A percentile compares a stretch with the other conserved stretches of the same genome.
phyloP scores from a whole-genome alignment of 768 basidiomycete genomes.

The Termitomyces sp. region DNA sequence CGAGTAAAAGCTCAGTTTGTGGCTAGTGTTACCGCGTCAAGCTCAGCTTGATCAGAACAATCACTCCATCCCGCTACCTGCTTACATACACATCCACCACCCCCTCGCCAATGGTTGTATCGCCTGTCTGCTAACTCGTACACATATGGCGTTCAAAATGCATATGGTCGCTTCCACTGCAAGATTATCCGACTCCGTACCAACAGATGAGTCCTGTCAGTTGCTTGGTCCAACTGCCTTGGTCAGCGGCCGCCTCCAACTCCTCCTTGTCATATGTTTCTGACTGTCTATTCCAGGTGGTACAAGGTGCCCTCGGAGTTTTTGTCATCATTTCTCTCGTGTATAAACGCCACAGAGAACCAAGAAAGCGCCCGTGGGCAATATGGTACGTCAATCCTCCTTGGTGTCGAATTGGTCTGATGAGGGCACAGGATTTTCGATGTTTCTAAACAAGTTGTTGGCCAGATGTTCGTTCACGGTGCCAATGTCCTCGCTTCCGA shows the following conservation, averaged over 20 bases:
- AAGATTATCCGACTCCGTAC: slow-evolving; percentile 19
- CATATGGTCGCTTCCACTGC: not conserved
- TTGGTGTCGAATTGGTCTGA: slow-evolving; percentile 7
- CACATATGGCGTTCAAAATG: slow-evolving; percentile 1
- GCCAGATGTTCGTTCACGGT: slow-evolving; percentile 76
- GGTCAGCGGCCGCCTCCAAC: slow-evolving; percentile 24
- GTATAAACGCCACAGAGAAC: slow-evolving; percentile 84
- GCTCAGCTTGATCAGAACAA: too few relatives aligned
- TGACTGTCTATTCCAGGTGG: slow-evolving; percentile 54
- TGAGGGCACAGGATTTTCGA: slow-evolving; percentile 71
- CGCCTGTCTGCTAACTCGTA: not conserved
- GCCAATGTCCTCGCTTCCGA: slow-evolving; percentile 77
- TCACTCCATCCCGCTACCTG: not conserved
- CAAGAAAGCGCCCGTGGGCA: slow-evolving; percentile 80
- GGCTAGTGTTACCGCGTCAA: too few relatives aligned
- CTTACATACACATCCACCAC: slow-evolving; percentile 8
- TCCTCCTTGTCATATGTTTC: slow-evolving; percentile 36
- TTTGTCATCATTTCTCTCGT: slow-evolving; percentile 85
- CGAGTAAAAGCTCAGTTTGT: not conserved
- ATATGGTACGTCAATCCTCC: slow-evolving; percentile 63
- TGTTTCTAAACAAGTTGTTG: slow-evolving; percentile 87
- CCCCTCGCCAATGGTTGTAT: not conserved
- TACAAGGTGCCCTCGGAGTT: slow-evolving; percentile 86
- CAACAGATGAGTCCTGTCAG: slow-evolving; percentile 47
- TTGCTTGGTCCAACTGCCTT: slow-evolving; percentile 48